Evolutionary conservation across 2,329 filamentous ascomycete species (phyloP).

Genomic region (Sclerotinia sclerotiorum): DNA sequence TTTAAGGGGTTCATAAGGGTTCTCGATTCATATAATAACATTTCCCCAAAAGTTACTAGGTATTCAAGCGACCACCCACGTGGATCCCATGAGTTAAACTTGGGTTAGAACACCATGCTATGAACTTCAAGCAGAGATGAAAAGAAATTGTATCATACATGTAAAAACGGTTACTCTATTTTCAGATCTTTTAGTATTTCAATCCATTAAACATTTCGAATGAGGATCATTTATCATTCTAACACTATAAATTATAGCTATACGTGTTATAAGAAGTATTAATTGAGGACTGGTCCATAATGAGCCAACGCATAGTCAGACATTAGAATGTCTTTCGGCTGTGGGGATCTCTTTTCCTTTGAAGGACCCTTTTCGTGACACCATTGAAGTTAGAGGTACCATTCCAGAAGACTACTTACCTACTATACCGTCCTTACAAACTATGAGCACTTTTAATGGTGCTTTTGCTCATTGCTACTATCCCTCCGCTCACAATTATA

Average conservation of each 20-base stretch:
- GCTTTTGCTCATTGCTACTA: too few relatives aligned
- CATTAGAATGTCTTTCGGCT: neutral
- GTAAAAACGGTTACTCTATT: too few relatives aligned
- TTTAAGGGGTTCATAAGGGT: neutral
- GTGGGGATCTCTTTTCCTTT: neutral
- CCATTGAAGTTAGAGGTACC: too few relatives aligned
- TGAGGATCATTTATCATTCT: neutral
- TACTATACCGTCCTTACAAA: too few relatives aligned
- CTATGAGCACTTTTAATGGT: too few relatives aligned
- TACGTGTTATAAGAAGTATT: neutral
- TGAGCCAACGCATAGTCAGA: constrained; percentile 11
- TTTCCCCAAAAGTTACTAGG: neutral
- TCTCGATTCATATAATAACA: neutral
- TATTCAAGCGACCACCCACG: neutral
- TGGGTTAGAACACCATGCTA: too few relatives aligned
- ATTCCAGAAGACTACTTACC: too few relatives aligned
- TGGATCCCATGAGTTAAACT: constrained; percentile 6
- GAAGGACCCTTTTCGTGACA: neutral
- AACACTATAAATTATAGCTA: neutral
- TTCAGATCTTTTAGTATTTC: neutral
- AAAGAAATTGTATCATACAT: neutral
- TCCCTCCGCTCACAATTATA: too few relatives aligned
- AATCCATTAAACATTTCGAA: neutral
- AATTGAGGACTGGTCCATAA: neutral
- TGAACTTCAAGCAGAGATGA: neutral